These are phyloP conservation scores for Aspergillus steynii DNA, from an alignment of 495 filamentous ascomycete genomes.

Conservation along the genomic window DNA sequence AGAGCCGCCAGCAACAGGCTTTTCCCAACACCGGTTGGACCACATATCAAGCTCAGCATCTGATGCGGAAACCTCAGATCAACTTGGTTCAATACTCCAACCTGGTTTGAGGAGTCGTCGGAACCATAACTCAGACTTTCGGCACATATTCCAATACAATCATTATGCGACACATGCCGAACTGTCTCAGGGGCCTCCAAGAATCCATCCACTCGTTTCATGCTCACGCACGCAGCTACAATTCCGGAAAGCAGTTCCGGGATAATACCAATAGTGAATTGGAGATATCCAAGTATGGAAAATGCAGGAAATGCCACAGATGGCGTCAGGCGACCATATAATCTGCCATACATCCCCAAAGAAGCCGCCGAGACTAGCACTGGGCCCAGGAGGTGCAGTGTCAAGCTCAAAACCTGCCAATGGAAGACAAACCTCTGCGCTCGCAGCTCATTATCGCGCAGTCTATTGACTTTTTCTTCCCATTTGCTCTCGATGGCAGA, in stretches of 20 bases:
- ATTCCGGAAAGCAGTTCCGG: slow-evolving; percentile 64
- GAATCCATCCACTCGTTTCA: slow-evolving; percentile 63
- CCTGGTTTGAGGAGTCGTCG: slow-evolving; percentile 65
- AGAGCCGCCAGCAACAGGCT: slow-evolving; percentile 55
- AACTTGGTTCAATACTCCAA: slow-evolving; percentile 59
- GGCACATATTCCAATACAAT: slow-evolving; percentile 45
- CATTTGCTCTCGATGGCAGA: slow-evolving; percentile 70
- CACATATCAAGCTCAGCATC: slow-evolving; percentile 59
- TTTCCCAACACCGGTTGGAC: slow-evolving; percentile 54
- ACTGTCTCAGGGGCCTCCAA: slow-evolving; percentile 40
- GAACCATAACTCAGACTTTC: slow-evolving; percentile 44
- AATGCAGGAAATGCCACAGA: slow-evolving; percentile 73
- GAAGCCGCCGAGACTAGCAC: slow-evolving; percentile 67
- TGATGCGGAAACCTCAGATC: slow-evolving; percentile 60
- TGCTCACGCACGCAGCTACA: slow-evolving; percentile 60
- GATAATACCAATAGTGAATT: slow-evolving; percentile 59
- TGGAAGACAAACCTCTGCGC: slow-evolving; percentile 60
- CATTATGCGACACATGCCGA: slow-evolving; percentile 53
- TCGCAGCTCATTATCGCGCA: slow-evolving; percentile 58
- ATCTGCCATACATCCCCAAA: slow-evolving; percentile 57
- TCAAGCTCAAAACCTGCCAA: slow-evolving; percentile 41
- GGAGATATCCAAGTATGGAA: slow-evolving; percentile 62
- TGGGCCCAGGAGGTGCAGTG: slow-evolving; percentile 65
- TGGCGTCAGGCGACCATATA: slow-evolving; percentile 56
- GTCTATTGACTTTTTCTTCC: slow-evolving; percentile 62